phyloP scores from a whole-genome alignment of 2,329 filamentous ascomycete genomes.

The Fonsecaea pedrosoi region DNA sequence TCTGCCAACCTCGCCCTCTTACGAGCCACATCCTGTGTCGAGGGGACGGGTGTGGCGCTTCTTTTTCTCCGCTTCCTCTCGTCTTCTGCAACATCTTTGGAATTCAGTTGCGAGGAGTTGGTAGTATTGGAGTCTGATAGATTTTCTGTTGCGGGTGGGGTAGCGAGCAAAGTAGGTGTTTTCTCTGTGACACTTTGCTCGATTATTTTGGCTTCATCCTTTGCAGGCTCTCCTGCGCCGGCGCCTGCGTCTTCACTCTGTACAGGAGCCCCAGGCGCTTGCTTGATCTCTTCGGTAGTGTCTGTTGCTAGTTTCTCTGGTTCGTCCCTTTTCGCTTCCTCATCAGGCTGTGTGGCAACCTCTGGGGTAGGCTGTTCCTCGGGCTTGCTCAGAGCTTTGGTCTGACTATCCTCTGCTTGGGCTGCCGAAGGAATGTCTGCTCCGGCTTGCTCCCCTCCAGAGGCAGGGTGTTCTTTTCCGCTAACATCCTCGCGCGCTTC shows the following conservation, averaged over 20 bases:
- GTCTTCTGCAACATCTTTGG: slow-evolving; percentile 56
- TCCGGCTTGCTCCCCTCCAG: neutral
- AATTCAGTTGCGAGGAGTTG: slow-evolving; percentile 22
- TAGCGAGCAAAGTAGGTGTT: slow-evolving; percentile 3
- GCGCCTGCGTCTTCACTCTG: slow-evolving; percentile 11
- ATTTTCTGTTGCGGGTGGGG: slow-evolving; percentile 3
- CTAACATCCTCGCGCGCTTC: neutral
- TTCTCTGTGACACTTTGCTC: neutral
- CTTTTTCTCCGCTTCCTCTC: slow-evolving; percentile 71
- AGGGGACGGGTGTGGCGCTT: slow-evolving; percentile 67
- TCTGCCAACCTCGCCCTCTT: slow-evolving; percentile 62
- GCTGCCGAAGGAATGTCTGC: neutral
- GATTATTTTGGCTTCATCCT: neutral
- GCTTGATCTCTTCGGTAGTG: slow-evolving; percentile 5
- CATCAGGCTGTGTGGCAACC: neutral
- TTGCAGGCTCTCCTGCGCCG: neutral
- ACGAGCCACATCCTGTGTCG: slow-evolving; percentile 58
- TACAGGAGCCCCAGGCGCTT: neutral
- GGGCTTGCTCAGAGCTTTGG: neutral
- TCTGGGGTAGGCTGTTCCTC: slow-evolving; percentile 5
- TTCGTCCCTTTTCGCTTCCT: slow-evolving; percentile 1
- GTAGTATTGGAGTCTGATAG: slow-evolving; percentile 18
- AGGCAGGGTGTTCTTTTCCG: neutral
- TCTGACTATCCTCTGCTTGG: slow-evolving; percentile 11
- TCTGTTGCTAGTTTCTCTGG: neutral